Conservation (phyloP, 306 rosid genomes). For the Gleditsia sinensis region DNA sequence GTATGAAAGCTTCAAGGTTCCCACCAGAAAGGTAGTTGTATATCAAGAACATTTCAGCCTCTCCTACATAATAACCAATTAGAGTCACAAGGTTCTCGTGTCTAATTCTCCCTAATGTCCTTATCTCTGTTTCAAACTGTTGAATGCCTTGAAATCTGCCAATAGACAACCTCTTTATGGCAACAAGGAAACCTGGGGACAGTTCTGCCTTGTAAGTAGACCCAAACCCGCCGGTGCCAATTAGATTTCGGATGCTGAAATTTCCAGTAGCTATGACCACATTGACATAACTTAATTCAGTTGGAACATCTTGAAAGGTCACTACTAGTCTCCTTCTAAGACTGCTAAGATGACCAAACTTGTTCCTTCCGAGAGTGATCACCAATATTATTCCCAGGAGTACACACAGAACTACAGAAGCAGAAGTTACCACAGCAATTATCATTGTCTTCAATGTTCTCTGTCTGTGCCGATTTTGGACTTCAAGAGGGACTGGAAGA, state of each 20-base stretch:
- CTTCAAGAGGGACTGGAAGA: constrained; percentile 37
- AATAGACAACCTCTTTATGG: constrained; percentile 62
- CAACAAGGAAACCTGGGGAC: constrained; percentile 54
- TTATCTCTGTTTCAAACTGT: constrained; percentile 73
- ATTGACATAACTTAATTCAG: constrained; percentile 51
- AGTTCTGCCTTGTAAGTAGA: constrained; percentile 72
- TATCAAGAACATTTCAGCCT: constrained; percentile 63
- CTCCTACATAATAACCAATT: constrained; percentile 65
- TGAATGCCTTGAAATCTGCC: constrained; percentile 69
- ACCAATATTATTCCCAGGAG: constrained; percentile 34
- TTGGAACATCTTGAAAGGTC: constrained; percentile 51
- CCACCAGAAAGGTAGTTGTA: constrained; percentile 74
- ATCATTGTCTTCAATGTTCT: constrained; percentile 32
- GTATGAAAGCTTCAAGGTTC: constrained; percentile 66
- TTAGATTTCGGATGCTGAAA: constrained; percentile 60
- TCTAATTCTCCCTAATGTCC: constrained; percentile 60
- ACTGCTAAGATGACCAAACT: constrained; percentile 39
- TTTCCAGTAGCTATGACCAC: constrained; percentile 54
- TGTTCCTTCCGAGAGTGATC: constrained; percentile 39
- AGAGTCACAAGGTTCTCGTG: constrained; percentile 73
- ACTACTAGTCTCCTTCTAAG: constrained; percentile 50
- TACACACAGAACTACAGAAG: constrained; percentile 29
- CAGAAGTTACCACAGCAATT: constrained; percentile 35
- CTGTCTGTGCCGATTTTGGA: neutral
- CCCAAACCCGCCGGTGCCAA: constrained; percentile 68